These are phyloP conservation scores for Eustoma russellianum DNA, from an alignment of 257 asterid species.

Conservation along the genomic window DNA sequence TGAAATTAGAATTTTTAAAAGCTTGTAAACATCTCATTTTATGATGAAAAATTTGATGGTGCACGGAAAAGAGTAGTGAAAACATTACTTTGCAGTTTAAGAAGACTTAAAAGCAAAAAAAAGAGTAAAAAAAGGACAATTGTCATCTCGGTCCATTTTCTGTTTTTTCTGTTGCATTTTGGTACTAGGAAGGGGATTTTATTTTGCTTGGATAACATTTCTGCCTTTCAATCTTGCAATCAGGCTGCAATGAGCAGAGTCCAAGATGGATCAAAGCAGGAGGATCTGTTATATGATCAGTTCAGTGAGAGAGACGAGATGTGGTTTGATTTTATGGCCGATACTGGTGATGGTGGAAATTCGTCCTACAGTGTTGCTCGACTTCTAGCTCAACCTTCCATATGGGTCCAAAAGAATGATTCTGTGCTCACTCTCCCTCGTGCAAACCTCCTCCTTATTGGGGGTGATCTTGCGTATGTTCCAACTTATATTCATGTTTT, in stretches of 20 bases:
- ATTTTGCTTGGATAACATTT: neutral
- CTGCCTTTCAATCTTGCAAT: neutral
- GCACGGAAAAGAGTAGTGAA: no score
- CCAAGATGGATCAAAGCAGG: constrained; percentile 73
- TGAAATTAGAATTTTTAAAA: no score
- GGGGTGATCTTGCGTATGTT: constrained; percentile 99
- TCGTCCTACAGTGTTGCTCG: constrained; percentile 83
- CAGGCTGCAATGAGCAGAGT: constrained; percentile 96
- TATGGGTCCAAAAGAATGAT: constrained; percentile 43
- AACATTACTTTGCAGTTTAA: no score
- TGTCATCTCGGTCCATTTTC: neutral
- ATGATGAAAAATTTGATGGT: no score
- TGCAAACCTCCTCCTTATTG: constrained; percentile 81
- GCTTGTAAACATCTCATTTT: no score
- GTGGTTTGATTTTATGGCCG: constrained; percentile 99
- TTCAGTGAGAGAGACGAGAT: constrained; percentile 71
- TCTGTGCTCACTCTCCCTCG: constrained; percentile 60
- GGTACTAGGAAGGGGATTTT: neutral
- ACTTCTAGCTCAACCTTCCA: constrained; percentile 89
- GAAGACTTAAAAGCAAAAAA: no score
- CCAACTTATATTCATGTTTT: neutral
- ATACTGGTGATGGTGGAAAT: constrained; percentile 99
- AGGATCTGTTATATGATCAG: constrained; percentile 83
- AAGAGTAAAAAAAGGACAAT: no score
- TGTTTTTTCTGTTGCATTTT: neutral